Evolutionary conservation across 352 stramenopile genomes (phyloP).

Genomic region (Phytopythium oedochilum): DNA sequence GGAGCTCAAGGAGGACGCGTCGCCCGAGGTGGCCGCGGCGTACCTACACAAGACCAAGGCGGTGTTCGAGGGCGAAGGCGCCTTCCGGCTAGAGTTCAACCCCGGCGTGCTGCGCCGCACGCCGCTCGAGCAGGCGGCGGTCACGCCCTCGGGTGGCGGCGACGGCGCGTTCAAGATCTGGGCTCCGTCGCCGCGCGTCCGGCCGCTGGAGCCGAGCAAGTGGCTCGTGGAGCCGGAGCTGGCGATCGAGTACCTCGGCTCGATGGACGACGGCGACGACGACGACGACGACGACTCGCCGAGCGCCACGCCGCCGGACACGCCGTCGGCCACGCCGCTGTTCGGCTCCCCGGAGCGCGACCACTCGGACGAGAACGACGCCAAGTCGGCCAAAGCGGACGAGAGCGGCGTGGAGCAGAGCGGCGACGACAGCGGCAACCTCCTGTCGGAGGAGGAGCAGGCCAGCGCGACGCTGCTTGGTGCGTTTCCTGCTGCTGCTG

Average conservation of each 20-base stretch:
- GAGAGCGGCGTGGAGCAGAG: constrained; percentile 24
- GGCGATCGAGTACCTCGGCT: constrained; percentile 76
- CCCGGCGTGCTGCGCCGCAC: constrained; percentile 76
- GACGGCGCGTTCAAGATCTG: constrained; percentile 55
- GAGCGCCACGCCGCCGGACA: constrained; percentile 57
- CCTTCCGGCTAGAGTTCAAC: constrained; percentile 83
- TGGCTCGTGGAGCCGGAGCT: constrained; percentile 80
- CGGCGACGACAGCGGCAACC: constrained; percentile 37
- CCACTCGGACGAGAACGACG: constrained; percentile 27
- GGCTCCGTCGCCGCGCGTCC: constrained; percentile 75
- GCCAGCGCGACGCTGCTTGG: constrained; percentile 11
- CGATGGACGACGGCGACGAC: constrained; percentile 71
- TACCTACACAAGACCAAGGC: constrained; percentile 79
- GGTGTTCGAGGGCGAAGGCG: constrained; percentile 79
- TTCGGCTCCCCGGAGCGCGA: constrained; percentile 60
- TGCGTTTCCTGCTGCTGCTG: background rate
- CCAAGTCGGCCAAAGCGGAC: constrained; percentile 28
- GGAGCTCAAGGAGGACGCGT: constrained; percentile 12
- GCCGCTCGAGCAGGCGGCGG: constrained; percentile 46
- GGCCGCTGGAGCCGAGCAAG: constrained; percentile 64
- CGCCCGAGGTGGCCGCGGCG: constrained; percentile 27
- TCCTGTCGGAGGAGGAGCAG: constrained; percentile 35
- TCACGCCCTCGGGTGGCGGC: constrained; percentile 26
- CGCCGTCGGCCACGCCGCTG: constrained; percentile 59
- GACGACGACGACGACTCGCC: constrained; percentile 73